Evolutionary conservation across 2,329 filamentous ascomycete genomes (phyloP), one percentile per base, ranked within the genome.

Genomic region (Epicoccum nigrum): DNA sequence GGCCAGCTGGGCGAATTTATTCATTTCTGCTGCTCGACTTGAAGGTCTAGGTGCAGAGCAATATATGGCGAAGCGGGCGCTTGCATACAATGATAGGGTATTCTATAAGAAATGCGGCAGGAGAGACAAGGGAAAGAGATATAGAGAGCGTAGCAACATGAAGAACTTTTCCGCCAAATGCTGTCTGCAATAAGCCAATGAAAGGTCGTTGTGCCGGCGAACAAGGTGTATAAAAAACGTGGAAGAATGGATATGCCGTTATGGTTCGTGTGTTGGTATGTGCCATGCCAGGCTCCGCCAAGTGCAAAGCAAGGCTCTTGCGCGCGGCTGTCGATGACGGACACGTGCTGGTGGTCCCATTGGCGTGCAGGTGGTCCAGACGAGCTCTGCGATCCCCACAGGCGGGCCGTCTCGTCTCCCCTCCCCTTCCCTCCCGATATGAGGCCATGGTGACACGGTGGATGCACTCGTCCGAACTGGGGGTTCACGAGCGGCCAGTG

Each of bases 401-500:
- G 28, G 30, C 45, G 11, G 31, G 17, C 13, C n/a, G n/a, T n/a
- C n/a, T n/a, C n/a, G n/a, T n/a, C n/a, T n/a, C n/a, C n/a, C n/a
- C n/a, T n/a, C n/a, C n/a, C n/a, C 28, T 28, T 15, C 12, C 8
- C 39, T 19, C 40, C 30, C 23, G 27, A 25, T 13, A 7, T 38
- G 6, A 20, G 21, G n/a, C 12, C 20, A 16, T 1, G 11, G 20
- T 16, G 27, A 33, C 27, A 7, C 39, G 27, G 38, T 25, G 15
- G 28, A 47, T 32, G 49, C 43, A 47, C 43, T 34, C 49, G 20
- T 47, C 39, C 13, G 20, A 38, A 25, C 34, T 47, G 43, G 32
- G 32, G 33, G 15, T 34, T 51, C 63, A 69, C 42, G 64, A 58
- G 19, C 67, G 63, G 33, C 63, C 62, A 27, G 64, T 66, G 37